A percentile compares a stretch with the other conserved stretches of the same genome.
These are phyloP conservation scores for Sequoiadendron giganteum DNA, from an alignment of 75 land plant species.

Conservation along the genomic window DNA sequence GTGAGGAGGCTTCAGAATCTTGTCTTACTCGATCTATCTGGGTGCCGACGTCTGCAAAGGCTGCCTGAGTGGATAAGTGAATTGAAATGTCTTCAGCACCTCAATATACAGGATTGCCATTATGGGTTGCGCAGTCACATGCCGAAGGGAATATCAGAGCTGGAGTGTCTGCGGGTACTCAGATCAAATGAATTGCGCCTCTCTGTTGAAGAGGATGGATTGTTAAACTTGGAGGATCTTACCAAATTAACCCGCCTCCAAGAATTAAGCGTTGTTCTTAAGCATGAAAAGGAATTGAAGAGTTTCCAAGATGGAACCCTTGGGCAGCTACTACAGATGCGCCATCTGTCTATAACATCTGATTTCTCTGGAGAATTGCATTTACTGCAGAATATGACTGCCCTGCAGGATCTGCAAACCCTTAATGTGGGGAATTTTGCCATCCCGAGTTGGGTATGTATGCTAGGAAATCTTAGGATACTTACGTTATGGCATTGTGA, in stretches of 20 bases:
- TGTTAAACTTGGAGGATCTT: neutral
- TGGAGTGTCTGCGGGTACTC: neutral
- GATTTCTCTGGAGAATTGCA: neutral
- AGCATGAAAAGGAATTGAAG: neutral
- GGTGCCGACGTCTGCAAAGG: too few species aligned
- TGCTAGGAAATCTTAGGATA: neutral
- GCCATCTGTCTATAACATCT: neutral
- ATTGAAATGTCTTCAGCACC: neutral
- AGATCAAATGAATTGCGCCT: neutral
- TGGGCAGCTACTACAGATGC: neutral
- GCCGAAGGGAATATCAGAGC: neutral
- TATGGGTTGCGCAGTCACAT: neutral
- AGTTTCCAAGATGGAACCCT: neutral
- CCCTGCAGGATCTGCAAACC: neutral
- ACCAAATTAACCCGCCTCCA: neutral
- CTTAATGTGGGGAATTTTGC: neutral
- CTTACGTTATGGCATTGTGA: neutral
- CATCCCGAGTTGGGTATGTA: neutral
- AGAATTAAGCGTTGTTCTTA: neutral
- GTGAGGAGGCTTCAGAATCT: neutral
- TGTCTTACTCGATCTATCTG: neutral
- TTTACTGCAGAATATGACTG: neutral
- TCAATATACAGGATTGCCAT: neutral
- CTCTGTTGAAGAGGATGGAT: too few species aligned
- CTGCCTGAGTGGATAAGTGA: neutral